Evolutionary conservation across 2,329 filamentous ascomycete genomes (phyloP).

Genomic region (Calonectria multiphialidica): DNA sequence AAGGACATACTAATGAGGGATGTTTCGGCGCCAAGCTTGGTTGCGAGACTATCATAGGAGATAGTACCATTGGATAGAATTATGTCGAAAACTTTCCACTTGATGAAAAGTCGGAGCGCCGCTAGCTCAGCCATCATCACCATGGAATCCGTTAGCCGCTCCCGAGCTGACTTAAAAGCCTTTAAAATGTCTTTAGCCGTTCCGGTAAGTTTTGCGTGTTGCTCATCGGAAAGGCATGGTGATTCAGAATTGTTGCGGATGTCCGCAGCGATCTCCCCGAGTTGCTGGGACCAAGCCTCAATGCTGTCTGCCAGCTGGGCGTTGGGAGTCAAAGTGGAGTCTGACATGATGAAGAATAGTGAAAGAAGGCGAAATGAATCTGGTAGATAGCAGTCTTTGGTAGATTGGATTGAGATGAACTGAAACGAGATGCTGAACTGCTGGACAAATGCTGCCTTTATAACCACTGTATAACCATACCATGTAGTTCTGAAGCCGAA

Average conservation of each 20-base stretch:
- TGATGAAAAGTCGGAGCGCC: slow-evolving; percentile 10
- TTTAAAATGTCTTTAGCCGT: neutral
- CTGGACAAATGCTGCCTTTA: too few species aligned
- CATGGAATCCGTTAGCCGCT: neutral
- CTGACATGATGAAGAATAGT: neutral
- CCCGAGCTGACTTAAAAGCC: neutral
- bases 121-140: neutral
- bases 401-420: neutral
- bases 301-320: neutral
- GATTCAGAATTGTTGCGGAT: neutral
- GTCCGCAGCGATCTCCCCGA: neutral
- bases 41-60: neutral
- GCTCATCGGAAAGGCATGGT: neutral
- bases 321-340: neutral
- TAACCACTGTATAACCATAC: neutral
- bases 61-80: neutral
- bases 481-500: neutral
- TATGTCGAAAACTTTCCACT: slow-evolving; percentile 15
- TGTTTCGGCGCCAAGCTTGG: slow-evolving; percentile 1
- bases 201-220: neutral
- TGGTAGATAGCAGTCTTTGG: neutral
- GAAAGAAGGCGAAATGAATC: neutral
- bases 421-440: neutral
- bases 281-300: slow-evolving; percentile 1
- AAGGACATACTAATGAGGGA: neutral